A percentile compares a stretch with the other conserved stretches of the same genome.
These are phyloP conservation scores for Omphalea diandra DNA, from an alignment of 441 rosid species.

Conservation along the genomic window DNA sequence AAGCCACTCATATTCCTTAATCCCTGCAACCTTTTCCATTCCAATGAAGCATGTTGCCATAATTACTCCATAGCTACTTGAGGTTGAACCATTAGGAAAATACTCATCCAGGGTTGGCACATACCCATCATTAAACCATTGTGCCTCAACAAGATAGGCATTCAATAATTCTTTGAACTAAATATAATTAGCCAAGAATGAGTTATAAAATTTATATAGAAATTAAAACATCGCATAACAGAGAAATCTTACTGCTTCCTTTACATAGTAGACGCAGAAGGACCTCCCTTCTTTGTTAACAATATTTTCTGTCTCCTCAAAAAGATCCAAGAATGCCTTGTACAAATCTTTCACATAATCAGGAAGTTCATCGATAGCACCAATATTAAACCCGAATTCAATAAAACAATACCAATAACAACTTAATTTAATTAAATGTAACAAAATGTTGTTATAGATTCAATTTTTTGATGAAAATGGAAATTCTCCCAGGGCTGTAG, in stretches of 20 bases:
- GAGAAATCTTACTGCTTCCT: background rate
- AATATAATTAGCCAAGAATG: background rate
- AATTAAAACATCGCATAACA: background rate
- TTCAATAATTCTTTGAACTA: background rate
- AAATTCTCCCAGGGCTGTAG: too few relatives aligned
- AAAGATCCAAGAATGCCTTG: background rate
- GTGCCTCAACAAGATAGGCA: constrained; percentile 7
- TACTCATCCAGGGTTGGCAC: constrained; percentile 16
- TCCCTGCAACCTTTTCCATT: background rate
- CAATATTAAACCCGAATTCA: background rate
- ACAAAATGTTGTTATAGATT: too few relatives aligned
- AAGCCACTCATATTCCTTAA: background rate
- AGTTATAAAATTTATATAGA: background rate
- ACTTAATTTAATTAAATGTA: too few relatives aligned
- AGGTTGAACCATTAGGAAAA: background rate
- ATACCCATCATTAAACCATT: constrained; percentile 10
- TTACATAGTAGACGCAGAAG: background rate
- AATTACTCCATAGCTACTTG: background rate
- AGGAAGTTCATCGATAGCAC: constrained; percentile 8
- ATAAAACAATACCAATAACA: too few relatives aligned
- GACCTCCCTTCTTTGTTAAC: constrained; percentile 7
- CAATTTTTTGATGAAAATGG: too few relatives aligned
- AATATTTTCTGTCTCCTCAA: background rate
- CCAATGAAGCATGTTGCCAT: constrained; percentile 7
- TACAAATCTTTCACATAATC: constrained; percentile 18